Evolutionary conservation across 2,329 filamentous ascomycete species (phyloP).

Genomic region (Colletotrichum sp.): DNA sequence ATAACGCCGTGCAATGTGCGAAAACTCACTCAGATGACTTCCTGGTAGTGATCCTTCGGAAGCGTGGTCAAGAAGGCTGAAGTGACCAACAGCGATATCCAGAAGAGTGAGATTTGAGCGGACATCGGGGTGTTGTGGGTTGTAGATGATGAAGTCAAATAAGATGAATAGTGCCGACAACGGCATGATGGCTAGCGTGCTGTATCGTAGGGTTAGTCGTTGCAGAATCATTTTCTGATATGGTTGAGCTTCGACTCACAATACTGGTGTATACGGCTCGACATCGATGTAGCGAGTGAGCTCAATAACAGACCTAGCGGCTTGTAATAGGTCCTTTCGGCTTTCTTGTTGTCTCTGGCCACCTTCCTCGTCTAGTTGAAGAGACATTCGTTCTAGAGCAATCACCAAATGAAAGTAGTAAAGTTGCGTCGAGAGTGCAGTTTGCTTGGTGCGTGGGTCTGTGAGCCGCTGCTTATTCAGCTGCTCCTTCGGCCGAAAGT

Average conservation of each 20-base stretch:
- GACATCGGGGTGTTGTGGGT: fast-evolving
- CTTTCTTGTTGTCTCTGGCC: neutral
- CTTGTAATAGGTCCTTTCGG: neutral
- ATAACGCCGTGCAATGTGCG: neutral
- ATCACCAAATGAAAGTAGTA: neutral
- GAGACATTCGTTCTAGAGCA: neutral
- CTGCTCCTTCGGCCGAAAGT: neutral
- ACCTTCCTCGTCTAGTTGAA: neutral
- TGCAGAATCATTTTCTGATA: neutral
- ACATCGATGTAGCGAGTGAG: neutral
- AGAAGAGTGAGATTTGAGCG: neutral
- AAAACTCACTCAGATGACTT: neutral
- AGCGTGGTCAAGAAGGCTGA: neutral
- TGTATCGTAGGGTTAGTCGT: neutral
- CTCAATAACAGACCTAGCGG: neutral
- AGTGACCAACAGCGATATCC: neutral
- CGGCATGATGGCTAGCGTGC: neutral
- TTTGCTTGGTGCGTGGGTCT: neutral
- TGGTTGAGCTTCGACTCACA: neutral
- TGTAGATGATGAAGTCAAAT: neutral
- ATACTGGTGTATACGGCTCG: neutral
- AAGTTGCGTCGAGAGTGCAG: neutral
- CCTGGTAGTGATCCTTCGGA: neutral
- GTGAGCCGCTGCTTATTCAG: neutral
- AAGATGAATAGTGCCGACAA: neutral